Conservation (phyloP, 1,284 basidiomycete species). For the Moesziomyces aphidis region DNA sequence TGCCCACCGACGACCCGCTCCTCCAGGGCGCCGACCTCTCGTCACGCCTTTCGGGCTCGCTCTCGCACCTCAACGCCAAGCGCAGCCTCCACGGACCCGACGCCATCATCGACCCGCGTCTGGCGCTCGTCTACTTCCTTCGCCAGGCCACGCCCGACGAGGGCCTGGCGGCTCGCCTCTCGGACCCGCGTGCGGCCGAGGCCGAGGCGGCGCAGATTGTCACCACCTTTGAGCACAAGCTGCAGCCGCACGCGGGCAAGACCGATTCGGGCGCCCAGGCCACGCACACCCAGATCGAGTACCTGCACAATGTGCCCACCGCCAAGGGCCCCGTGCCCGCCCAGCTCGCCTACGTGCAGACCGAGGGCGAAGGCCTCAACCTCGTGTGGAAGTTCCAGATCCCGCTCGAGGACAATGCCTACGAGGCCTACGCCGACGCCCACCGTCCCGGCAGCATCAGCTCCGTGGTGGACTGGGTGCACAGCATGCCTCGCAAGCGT, state of each 20-base stretch:
- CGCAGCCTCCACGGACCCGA: constrained; percentile 32
- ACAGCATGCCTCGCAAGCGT: constrained; percentile 44
- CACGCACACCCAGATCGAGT: constrained; percentile 47
- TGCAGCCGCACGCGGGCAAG: constrained; percentile 46
- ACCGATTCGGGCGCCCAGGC: constrained; percentile 41
- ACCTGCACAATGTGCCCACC: constrained; percentile 53
- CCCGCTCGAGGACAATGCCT: constrained; percentile 56
- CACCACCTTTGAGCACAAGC: constrained; percentile 55
- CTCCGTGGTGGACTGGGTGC: constrained; percentile 57
- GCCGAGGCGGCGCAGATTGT: constrained; percentile 42
- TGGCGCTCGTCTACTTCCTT: constrained; percentile 56
- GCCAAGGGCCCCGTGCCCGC: constrained; percentile 58
- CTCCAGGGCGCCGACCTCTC: constrained; percentile 51
- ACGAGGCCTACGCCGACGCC: constrained; percentile 59
- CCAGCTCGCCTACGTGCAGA: constrained; percentile 56
- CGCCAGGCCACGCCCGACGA: constrained; percentile 52
- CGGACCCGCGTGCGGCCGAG: constrained; percentile 33
- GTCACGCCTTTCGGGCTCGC: constrained; percentile 40
- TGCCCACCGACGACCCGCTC: constrained; percentile 51
- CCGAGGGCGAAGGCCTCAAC: constrained; percentile 38
- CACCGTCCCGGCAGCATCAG: constrained; percentile 47
- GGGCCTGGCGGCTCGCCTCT: constrained; percentile 40
- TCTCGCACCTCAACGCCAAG: constrained; percentile 33
- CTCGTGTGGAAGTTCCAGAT: constrained; percentile 59
- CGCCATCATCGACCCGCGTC: constrained; percentile 48